Evolutionary conservation across 768 basidiomycete genomes (phyloP).

Genomic region (Phaeolepiota aurea): DNA sequence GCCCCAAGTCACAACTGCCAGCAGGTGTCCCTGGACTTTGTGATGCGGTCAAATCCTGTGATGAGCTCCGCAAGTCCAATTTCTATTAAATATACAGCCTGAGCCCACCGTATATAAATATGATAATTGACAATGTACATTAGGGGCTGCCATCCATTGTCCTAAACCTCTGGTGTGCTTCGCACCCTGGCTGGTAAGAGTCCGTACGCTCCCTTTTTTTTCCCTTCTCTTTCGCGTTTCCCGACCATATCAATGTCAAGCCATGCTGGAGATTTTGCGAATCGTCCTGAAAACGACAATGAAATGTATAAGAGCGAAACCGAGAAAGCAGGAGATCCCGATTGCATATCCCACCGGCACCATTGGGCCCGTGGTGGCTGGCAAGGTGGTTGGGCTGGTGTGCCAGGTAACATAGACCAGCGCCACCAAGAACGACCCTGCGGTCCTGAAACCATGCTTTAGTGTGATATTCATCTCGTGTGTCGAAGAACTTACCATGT

Average conservation of each 20-base stretch:
- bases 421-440: not conserved
- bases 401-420: not conserved
- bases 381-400: not conserved
- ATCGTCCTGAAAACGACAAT: not conserved
- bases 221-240: not conserved
- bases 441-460: not conserved
- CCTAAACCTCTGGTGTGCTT: not conserved
- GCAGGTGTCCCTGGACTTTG: too few relatives aligned
- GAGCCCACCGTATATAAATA: not conserved
- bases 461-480: not conserved
- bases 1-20: too few relatives aligned
- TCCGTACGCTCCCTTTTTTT: not conserved
- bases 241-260: not conserved
- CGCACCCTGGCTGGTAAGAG: not conserved
- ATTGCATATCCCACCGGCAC: too few relatives aligned
- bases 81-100: not conserved
- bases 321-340: too few relatives aligned
- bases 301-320: not conserved
- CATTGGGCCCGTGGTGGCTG: too few relatives aligned
- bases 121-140: not conserved
- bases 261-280: not conserved
- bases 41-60: too few relatives aligned
- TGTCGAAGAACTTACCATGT: not conserved
- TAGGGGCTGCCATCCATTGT: not conserved
- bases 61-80: too few relatives aligned